Percentiles rank a stretch among this genome's conserved stretches.
Conservation (phyloP, 305 asterid species). For the Caryopteris hybrid region DNA sequence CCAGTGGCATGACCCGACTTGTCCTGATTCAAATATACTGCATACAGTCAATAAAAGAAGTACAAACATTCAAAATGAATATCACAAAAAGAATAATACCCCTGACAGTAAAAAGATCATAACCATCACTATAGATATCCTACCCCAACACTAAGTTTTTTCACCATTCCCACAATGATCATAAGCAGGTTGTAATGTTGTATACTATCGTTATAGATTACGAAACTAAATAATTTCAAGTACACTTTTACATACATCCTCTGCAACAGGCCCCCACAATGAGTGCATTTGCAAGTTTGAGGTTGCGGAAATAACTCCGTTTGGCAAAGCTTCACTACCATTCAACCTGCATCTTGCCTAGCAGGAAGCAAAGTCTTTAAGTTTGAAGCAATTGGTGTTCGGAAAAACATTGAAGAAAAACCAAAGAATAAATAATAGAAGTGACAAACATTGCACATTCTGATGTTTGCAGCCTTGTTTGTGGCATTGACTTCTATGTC, state of each 20-base stretch:
- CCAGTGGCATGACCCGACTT: constrained; percentile 26
- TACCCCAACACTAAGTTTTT: neutral
- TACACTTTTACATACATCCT: constrained; percentile 40
- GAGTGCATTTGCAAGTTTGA: constrained; percentile 75
- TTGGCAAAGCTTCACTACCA: constrained; percentile 77
- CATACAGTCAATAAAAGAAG: constrained; percentile 4
- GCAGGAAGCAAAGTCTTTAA: neutral
- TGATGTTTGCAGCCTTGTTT: constrained; percentile 16
- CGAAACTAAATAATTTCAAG: neutral
- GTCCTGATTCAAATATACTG: constrained; percentile 35
- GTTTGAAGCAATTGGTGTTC: neutral
- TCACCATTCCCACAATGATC: neutral
- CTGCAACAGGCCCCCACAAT: constrained; percentile 57
- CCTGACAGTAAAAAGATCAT: neutral
- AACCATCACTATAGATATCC: neutral
- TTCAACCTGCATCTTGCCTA: constrained; percentile 57
- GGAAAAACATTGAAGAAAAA: neutral
- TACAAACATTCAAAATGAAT: neutral
- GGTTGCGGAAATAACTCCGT: constrained; percentile 64
- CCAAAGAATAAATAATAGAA: neutral
- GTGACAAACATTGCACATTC: constrained; percentile 50
- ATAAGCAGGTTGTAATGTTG: too few species aligned
- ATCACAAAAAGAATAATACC: neutral
- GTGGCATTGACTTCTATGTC: constrained; percentile 18
- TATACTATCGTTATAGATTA: neutral